A percentile compares a stretch with the other conserved stretches of the same genome.
Evolutionary conservation across 106 monocot species (phyloP).

Genomic region (Apostasia ramifera): DNA sequence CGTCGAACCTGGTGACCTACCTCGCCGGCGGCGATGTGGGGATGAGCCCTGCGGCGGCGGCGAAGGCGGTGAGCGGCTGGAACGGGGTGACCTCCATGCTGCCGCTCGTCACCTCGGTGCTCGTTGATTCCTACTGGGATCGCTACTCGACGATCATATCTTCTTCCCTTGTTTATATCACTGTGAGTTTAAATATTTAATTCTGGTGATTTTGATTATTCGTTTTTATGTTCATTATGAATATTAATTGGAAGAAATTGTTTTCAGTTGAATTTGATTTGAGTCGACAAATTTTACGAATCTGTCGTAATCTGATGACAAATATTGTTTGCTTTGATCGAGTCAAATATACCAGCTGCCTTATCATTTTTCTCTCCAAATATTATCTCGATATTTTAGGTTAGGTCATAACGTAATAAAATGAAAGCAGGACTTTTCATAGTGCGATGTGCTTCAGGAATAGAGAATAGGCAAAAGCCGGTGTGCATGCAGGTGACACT

Average conservation of each 20-base stretch:
- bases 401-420: too few relatives aligned
- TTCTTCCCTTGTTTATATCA: conserved; percentile 70
- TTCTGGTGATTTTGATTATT: not conserved
- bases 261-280: not conserved
- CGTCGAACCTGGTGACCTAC: conserved; percentile 88
- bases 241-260: too few relatives aligned
- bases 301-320: too few relatives aligned
- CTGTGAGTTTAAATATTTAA: conserved; percentile 22
- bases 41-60: conserved; percentile 81
- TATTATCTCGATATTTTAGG: too few relatives aligned
- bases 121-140: conserved; percentile 89
- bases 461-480: too few relatives aligned
- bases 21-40: conserved; percentile 55
- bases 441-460: too few relatives aligned
- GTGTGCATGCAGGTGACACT: too few relatives aligned
- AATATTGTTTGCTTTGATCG: too few relatives aligned
- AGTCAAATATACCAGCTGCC: too few relatives aligned
- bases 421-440: too few relatives aligned
- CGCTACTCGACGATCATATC: conserved; percentile 68
- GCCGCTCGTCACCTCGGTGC: conserved; percentile 57
- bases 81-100: conserved; percentile 87
- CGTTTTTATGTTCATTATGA: not conserved
- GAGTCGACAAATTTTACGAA: not conserved
- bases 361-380: too few relatives aligned
- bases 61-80: conserved; percentile 76